Base-by-base conservation (phyloP, 2,329 filamentous ascomycete genomes). In the Dissoconium aciculare region DNA sequence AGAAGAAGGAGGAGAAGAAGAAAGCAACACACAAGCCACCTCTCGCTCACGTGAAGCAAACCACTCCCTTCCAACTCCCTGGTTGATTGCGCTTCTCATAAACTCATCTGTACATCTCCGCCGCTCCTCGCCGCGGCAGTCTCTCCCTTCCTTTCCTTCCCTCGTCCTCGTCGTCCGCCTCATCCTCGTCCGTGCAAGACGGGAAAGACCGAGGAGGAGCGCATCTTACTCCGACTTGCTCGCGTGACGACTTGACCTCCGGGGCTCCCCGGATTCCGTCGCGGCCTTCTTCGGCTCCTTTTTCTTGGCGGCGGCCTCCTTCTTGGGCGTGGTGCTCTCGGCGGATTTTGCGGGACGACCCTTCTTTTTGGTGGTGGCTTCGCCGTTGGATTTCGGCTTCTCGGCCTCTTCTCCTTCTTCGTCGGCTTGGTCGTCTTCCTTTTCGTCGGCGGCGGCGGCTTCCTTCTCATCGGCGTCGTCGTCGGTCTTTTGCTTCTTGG, bases 201-300 rank as follows among this genome's bases (percentile, higher is more conserved):
- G n/a, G n/a, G n/a, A n/a, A n/a, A n/a, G n/a, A n/a, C n/a, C n/a
- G n/a, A n/a, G n/a, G n/a, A n/a, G n/a, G n/a, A n/a, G n/a, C n/a
- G n/a, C n/a, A n/a, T 23, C n/a, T n/a, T 15, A 8, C 11, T 12
- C 24, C 25, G 33, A 43, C 44, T 48, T 44, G 12, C 35, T 38
- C 13, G 35, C 39, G 39, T 60, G 59, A 34, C 62, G 52, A 15
- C 51, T 54, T 28, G 59, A 63, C 32, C 62, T 58, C 34, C 62
- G 49, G 15, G 62, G 62, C 50, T 62, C 53, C 26, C 62, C 62
- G 32, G 57, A 53, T 30, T 56, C 61, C 16, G 62, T 65, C 8
- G 62, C 61, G 17, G 62, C 60, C 43, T 58, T 58, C 57, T 66
- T 64, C 16, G 61, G 55, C 42, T 56, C 47, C 40, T 53, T 57